Base-by-base conservation (phyloP, 305 asterid genomes). In the Solanum hybrid region DNA sequence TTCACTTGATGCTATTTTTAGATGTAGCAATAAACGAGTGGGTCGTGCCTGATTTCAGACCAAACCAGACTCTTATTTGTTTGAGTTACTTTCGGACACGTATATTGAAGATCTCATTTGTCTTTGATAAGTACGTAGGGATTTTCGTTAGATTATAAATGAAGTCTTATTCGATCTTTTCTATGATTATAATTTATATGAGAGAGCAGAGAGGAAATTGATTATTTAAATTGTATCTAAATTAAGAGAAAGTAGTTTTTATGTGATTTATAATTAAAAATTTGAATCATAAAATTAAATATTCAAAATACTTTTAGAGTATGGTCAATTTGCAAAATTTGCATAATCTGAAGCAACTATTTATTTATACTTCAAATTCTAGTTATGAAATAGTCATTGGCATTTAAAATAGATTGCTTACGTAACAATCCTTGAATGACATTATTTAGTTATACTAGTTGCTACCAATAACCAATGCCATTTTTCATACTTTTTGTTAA, bases 61-160 rank as follows among this genome's bases (percentile, higher is more conserved):
- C 8, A 10, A 12, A 24, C 0, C 4, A 24, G 3, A 69, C 1
- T 71, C 5, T 71, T 24, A 1, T 1, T 26, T 71, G 9, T 71
- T 2, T 71, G 17, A 26, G 9, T 12, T 26, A 11, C 4, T 24
- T 5, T 0, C 1, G 3, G 4, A 24, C 7, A 24, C 4, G 6
- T 13, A 69, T 2, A 69, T 24, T 5, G 17, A 69, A 24, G 9
- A 69, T 69, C 17, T 69, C 4, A 24, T 27, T 69, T 9, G 73
- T 8, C 27, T 69, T 69, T 5, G 17, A 10, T 12, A 69, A 69
- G 14, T n/a, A 24, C 7, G 2, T 0, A 69, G 0, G 6, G 3
- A 69, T 69, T 60, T 60, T 60, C 71, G 2, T 60, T 60, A 3
- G n/a, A 60, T 7, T 20, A 56, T 60, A 60, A 7, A 60, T 60